Conservation (phyloP, 768 basidiomycete species). For the Austroboletus eburneus region DNA sequence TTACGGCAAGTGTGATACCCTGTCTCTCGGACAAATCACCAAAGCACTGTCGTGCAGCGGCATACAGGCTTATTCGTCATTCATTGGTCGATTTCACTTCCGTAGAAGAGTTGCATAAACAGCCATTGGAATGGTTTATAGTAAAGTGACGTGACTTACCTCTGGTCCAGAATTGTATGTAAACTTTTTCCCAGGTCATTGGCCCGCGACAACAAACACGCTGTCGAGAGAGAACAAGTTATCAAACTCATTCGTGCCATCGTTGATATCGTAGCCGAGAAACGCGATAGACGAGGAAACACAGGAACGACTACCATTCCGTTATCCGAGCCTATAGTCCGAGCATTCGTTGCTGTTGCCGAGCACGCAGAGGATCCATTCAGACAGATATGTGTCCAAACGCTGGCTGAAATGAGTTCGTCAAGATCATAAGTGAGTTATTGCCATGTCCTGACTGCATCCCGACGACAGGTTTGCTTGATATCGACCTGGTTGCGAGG, state of each 20-base stretch:
- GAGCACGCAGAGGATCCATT: slow-evolving; percentile 93
- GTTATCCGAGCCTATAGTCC: slow-evolving; percentile 72
- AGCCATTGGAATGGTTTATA: slow-evolving; percentile 84
- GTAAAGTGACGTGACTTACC: slow-evolving; percentile 58
- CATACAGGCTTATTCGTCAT: slow-evolving; percentile 82
- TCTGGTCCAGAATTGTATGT: neutral
- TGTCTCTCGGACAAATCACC: slow-evolving; percentile 72
- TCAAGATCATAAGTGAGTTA: slow-evolving; percentile 8
- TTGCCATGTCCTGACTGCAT: slow-evolving; percentile 8
- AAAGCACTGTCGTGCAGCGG: slow-evolving; percentile 71
- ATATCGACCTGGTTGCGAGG: slow-evolving; percentile 74
- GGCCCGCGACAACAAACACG: slow-evolving; percentile 77
- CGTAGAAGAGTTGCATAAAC: slow-evolving; percentile 57
- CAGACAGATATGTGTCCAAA: slow-evolving; percentile 76
- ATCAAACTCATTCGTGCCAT: slow-evolving; percentile 84
- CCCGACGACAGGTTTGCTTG: slow-evolving; percentile 66
- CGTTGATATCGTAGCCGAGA: slow-evolving; percentile 69
- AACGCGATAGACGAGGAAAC: slow-evolving; percentile 39
- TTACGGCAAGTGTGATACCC: slow-evolving; percentile 62
- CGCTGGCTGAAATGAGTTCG: slow-evolving; percentile 85
- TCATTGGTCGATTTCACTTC: slow-evolving; percentile 68
- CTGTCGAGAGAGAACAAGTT: slow-evolving; percentile 86
- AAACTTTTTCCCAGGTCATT: slow-evolving; percentile 54
- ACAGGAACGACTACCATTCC: slow-evolving; percentile 46
- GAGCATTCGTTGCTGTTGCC: slow-evolving; percentile 88